Conservation (phyloP, 2,329 filamentous ascomycete species). For the Phaeomoniella chlamydospora region DNA sequence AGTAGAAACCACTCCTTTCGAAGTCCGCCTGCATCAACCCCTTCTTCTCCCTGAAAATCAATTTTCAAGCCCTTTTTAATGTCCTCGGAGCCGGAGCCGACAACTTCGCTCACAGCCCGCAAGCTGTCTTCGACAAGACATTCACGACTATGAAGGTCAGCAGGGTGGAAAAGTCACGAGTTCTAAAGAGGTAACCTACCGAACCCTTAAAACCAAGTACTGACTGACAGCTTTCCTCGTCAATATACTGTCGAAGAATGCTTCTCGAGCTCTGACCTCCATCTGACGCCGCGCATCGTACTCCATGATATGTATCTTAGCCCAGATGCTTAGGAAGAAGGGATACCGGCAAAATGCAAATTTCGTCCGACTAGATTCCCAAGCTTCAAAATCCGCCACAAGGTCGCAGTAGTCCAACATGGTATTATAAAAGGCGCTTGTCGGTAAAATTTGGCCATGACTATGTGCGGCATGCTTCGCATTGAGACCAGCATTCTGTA, state of each 20-base stretch:
- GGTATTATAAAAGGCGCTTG: slow-evolving; percentile 77
- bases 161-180: background rate
- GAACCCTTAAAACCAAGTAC: slow-evolving; percentile 61
- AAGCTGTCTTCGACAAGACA: slow-evolving; percentile 71
- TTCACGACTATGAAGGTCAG: slow-evolving; percentile 1
- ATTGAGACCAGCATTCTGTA: slow-evolving; percentile 22
- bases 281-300: slow-evolving; percentile 80
- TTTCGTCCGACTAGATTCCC: slow-evolving; percentile 60
- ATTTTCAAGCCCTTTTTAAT: slow-evolving; percentile 84
- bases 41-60: slow-evolving; percentile 76
- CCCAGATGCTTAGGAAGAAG: slow-evolving; percentile 80
- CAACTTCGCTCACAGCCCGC: slow-evolving; percentile 68
- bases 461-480: slow-evolving; percentile 27
- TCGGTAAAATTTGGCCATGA: slow-evolving; percentile 57
- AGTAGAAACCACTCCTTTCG: slow-evolving; percentile 92
- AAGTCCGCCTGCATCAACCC: slow-evolving; percentile 76
- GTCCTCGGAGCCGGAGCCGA: slow-evolving; percentile 67
- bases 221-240: slow-evolving; percentile 59
- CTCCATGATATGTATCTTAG: slow-evolving; percentile 82
- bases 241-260: slow-evolving; percentile 82
- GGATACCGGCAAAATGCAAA: slow-evolving; percentile 90
- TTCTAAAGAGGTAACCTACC: slow-evolving; percentile 21
- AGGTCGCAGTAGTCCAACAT: slow-evolving; percentile 77
- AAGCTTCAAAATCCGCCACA: slow-evolving; percentile 71
- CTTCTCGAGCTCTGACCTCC: slow-evolving; percentile 74